These are phyloP conservation scores for Hygrophorus russula DNA, from an alignment of 768 basidiomycete species.

Conservation along the genomic window DNA sequence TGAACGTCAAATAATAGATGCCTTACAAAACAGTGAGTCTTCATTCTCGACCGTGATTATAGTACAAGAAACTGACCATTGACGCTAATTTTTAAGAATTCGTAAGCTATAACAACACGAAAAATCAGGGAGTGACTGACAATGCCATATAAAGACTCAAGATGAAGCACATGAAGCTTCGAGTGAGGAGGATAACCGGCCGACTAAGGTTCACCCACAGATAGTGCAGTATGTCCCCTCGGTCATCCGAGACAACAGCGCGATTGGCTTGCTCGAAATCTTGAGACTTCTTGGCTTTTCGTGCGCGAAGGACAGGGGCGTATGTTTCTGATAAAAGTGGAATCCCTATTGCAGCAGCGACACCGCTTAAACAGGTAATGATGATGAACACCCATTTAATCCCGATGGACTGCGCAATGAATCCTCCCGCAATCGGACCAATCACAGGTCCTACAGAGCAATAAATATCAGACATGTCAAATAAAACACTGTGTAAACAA, in stretches of 20 bases:
- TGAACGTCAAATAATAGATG: no score
- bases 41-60: no score
- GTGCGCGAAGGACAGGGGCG: conserved; percentile 51
- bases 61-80: no score
- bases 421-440: conserved; percentile 44
- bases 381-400: conserved; percentile 40
- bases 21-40: no score
- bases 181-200: conserved; percentile 45
- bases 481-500: not conserved
- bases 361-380: conserved; percentile 30
- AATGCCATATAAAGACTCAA: conserved; percentile 65
- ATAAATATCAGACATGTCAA: not conserved
- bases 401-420: conserved; percentile 35
- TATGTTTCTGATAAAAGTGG: conserved; percentile 66
- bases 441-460: conserved; percentile 26
- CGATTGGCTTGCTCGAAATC: conserved; percentile 22
- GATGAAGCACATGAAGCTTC: conserved; percentile 59
- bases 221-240: conserved; percentile 24
- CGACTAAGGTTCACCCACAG: conserved; percentile 54
- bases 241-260: conserved; percentile 17
- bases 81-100: no score
- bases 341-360: conserved; percentile 37
- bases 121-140: conserved; percentile 17
- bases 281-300: conserved; percentile 23
- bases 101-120: not conserved